Evolutionary conservation across 129 eudicot genomes (phyloP), one percentile per base, ranked within the genome.

Genomic region (Erigeron canadensis): DNA sequence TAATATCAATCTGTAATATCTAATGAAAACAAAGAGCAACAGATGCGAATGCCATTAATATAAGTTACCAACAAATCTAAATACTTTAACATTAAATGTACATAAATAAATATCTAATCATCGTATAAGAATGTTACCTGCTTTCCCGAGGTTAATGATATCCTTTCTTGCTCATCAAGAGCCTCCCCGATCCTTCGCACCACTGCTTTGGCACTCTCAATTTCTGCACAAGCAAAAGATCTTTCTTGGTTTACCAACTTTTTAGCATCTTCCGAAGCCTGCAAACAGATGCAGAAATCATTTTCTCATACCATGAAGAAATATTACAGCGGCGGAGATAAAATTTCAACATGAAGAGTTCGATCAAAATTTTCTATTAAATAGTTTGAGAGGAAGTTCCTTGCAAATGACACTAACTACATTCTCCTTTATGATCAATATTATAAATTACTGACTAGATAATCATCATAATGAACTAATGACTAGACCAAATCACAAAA

Each of bases 241-340:
- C 91, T 95, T 81, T 95, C 99, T 82, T 90, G 99, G 77, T 83
- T 95, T 57, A 95, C 99, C 86, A 95, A 73, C 48, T 89, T 90
- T 75, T 95, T 95, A 82, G 91, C 99, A 84, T 95, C 99, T 78
- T 90, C 97, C 7, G 99, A 87, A 83, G 99, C 99, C 99, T 95
- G 82, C 57, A 81, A 63, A 75, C 59, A 68, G 17, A 67, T 28
- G 59, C 65, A 11, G 13, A 40, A 59, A 44, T 42, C 44, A 69
- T 21, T 67, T 10, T 53, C 60, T 45, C 19, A 76, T 65, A 17
- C 63, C 12, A 22, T 12, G 56, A 65, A 75, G 16, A 60, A 21
- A 18, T 12, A 37, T 45, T 50, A 73, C 38, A 73, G 19, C 41
- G 37, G 10, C 18, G 47, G 16, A n/a, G 47, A 16, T 34, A 23